Percentiles rank a stretch among this genome's conserved stretches.
These are phyloP conservation scores for Salix viminalis DNA, from an alignment of 345 rosid species.

Conservation along the genomic window DNA sequence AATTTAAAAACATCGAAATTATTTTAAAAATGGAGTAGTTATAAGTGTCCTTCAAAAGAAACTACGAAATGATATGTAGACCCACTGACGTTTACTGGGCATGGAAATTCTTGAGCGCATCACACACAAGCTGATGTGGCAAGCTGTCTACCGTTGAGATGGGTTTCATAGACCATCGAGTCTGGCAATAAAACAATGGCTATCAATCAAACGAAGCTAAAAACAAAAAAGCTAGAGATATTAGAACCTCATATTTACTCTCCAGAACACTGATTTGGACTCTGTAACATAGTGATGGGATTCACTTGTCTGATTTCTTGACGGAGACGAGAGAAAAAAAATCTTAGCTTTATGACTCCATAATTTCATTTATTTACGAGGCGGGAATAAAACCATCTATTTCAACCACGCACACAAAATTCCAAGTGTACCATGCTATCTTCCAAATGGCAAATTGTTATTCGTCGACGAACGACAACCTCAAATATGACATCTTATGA, in stretches of 20 bases:
- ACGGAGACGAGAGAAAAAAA: conserved; percentile 3
- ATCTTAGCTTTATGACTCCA: conserved; percentile 12
- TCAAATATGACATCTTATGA: conserved; percentile 64
- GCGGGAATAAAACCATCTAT: conserved; percentile 36
- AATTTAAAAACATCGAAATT: too few relatives aligned
- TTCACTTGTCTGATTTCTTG: conserved; percentile 24
- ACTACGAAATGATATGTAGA: neutral
- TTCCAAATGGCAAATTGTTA: conserved; percentile 48
- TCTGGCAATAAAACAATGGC: conserved; percentile 21
- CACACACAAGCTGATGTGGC: conserved; percentile 21
- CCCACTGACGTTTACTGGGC: neutral
- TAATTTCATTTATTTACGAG: conserved; percentile 21
- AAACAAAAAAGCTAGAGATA: conserved; percentile 1
- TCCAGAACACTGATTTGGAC: conserved; percentile 2
- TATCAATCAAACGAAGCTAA: conserved; percentile 14
- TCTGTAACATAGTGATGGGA: conserved; percentile 8
- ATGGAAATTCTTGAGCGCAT: neutral
- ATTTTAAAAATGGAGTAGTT: too few relatives aligned
- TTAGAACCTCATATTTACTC: conserved; percentile 35
- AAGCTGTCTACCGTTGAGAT: conserved; percentile 11
- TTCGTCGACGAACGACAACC: conserved; percentile 58
- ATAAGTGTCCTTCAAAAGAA: neutral
- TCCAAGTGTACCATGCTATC: conserved; percentile 43
- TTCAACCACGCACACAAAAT: conserved; percentile 28
- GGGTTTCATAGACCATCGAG: conserved; percentile 18